Percentiles rank a stretch among this genome's conserved stretches.
phyloP scores from a whole-genome alignment of 768 basidiomycete species.

The Dentipellis fragilis region DNA sequence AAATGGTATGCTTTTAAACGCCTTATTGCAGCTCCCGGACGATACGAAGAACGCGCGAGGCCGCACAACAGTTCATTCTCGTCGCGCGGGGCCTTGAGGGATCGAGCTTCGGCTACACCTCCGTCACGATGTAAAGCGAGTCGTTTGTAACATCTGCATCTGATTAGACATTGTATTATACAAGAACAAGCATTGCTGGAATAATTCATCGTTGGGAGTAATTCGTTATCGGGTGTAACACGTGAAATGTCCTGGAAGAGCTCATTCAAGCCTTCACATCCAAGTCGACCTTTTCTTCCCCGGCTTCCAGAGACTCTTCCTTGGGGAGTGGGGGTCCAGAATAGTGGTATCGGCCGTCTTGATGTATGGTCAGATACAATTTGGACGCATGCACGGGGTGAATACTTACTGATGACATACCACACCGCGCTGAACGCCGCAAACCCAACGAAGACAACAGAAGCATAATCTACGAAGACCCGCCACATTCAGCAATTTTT shows the following conservation, averaged over 20 bases:
- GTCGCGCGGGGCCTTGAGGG: slow-evolving; percentile 79
- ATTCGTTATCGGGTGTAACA: too few species aligned
- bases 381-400: not conserved
- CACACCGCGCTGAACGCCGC: slow-evolving; percentile 45
- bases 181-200: too few species aligned
- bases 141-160: not conserved
- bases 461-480: slow-evolving; percentile 44
- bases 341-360: slow-evolving; percentile 36
- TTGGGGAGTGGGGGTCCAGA: slow-evolving; percentile 27
- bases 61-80: slow-evolving; percentile 80
- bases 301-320: not conserved
- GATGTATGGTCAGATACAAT: not conserved
- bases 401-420: slow-evolving; percentile 45
- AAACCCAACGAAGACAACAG: slow-evolving; percentile 59
- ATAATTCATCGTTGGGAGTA: too few species aligned
- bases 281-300: not conserved
- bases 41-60: slow-evolving; percentile 65
- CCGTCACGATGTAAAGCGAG: not conserved
- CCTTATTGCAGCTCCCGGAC: slow-evolving; percentile 50
- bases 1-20: not conserved
- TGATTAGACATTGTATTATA: too few species aligned
- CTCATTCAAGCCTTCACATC: too few species aligned
- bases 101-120: slow-evolving; percentile 78
- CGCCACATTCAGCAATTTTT: not conserved
- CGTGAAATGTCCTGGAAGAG: too few species aligned